phyloP scores from a whole-genome alignment of 2,329 filamentous ascomycete genomes.

The Polytolypa hystricis region DNA sequence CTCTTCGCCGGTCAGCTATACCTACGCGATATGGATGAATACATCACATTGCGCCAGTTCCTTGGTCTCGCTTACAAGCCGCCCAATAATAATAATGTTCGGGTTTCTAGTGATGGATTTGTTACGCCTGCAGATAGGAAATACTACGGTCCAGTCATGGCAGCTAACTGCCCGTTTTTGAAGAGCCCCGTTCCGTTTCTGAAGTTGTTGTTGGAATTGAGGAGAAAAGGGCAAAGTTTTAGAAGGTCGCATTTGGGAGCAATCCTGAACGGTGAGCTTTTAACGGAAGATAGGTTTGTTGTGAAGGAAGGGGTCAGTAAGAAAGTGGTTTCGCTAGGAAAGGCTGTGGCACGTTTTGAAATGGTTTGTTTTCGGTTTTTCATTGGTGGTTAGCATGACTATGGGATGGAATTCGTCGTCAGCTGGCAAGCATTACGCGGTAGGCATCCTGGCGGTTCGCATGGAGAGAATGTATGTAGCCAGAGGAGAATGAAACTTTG shows the following conservation, averaged over 20 bases:
- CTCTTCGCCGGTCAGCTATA: conserved; percentile 59
- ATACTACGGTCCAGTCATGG: neutral
- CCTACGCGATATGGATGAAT: conserved; percentile 43
- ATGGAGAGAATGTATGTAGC: too few species aligned
- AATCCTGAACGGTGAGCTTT: neutral
- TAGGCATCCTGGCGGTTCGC: too few species aligned
- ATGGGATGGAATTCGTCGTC: too few species aligned
- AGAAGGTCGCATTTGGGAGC: conserved; percentile 6
- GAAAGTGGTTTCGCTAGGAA: too few species aligned
- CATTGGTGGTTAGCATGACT: too few species aligned
- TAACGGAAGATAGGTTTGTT: neutral
- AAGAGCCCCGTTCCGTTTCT: conserved; percentile 3
- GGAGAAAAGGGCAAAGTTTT: conserved; percentile 5
- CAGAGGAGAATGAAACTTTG: too few species aligned
- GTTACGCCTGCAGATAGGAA: conserved; percentile 1
- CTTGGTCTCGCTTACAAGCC: conserved; percentile 7
- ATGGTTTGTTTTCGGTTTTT: neutral
- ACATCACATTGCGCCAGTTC: conserved; percentile 22
- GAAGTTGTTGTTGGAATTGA: conserved; percentile 1
- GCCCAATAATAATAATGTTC: neutral
- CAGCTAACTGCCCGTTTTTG: neutral
- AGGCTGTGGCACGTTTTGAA: neutral
- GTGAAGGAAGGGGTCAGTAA: neutral
- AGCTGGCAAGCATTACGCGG: too few species aligned
- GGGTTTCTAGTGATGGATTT: conserved; percentile 4